Conservation (phyloP, 441 rosid species). For the Brassica hybrid region DNA sequence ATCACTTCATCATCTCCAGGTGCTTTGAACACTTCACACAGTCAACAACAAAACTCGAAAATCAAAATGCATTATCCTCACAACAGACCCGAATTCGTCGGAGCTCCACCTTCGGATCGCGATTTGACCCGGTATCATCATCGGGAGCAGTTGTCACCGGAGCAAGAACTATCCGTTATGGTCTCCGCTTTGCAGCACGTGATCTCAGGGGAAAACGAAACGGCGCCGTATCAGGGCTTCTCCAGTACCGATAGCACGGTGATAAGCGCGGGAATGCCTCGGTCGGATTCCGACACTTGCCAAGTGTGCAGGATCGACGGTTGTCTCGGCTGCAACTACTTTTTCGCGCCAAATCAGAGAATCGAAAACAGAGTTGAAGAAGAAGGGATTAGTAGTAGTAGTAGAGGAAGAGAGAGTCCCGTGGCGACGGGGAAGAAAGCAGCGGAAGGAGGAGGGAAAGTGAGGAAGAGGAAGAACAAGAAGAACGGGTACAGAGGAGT, state of each 20-base stretch:
- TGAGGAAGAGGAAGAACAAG: slow-evolving; percentile 47
- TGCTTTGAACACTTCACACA: neutral
- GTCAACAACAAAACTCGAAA: neutral
- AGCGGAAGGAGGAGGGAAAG: slow-evolving; percentile 39
- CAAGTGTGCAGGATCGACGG: slow-evolving; percentile 65
- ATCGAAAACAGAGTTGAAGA: slow-evolving; percentile 23
- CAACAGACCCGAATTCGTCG: slow-evolving; percentile 35
- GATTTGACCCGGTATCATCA: slow-evolving; percentile 10
- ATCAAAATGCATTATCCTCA: slow-evolving; percentile 43
- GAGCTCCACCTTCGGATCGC: slow-evolving; percentile 25
- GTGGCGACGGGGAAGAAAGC: slow-evolving; percentile 14
- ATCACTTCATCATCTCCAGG: slow-evolving; percentile 21
- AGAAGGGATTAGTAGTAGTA: slow-evolving; percentile 14
- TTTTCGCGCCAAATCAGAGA: slow-evolving; percentile 58
- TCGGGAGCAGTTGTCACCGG: slow-evolving; percentile 48
- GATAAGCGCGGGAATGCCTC: slow-evolving; percentile 40
- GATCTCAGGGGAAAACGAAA: slow-evolving; percentile 49
- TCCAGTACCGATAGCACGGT: slow-evolving; percentile 7
- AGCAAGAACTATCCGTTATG: slow-evolving; percentile 67
- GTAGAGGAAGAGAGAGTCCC: slow-evolving; percentile 32
- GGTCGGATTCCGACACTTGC: slow-evolving; percentile 59
- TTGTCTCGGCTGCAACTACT: slow-evolving; percentile 74
- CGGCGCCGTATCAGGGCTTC: slow-evolving; percentile 8
- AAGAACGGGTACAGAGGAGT: slow-evolving; percentile 88
- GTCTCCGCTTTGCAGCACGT: slow-evolving; percentile 67